A percentile compares a stretch with the other conserved stretches of the same genome.
Evolutionary conservation across 495 filamentous ascomycete species (phyloP).

Genomic region (Penicillium flavigenum): DNA sequence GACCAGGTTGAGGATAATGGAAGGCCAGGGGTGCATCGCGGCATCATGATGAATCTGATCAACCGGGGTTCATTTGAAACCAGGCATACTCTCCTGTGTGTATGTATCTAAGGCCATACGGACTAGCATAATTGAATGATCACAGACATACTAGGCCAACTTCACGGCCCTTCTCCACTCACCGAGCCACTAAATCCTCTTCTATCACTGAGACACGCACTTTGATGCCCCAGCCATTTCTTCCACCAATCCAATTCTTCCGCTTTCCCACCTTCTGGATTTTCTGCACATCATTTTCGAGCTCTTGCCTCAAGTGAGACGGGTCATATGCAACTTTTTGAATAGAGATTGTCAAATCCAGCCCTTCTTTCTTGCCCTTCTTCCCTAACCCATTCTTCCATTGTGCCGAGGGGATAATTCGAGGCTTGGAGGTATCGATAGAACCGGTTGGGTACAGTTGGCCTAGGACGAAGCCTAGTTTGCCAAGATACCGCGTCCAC

Average conservation of each 20-base stretch:
- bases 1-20: neutral
- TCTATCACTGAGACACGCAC: constrained; percentile 27
- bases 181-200: constrained; percentile 18
- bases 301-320: constrained; percentile 29
- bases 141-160: neutral
- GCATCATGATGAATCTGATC: neutral
- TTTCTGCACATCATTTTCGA: constrained; percentile 28
- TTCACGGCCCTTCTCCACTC: neutral
- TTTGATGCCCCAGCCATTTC: constrained; percentile 35
- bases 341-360: constrained; percentile 28
- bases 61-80: neutral
- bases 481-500: constrained; percentile 64
- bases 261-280: constrained; percentile 36
- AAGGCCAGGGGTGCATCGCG: too few relatives aligned
- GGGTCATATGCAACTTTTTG: constrained; percentile 33
- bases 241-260: constrained; percentile 38
- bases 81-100: neutral
- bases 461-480: constrained; percentile 28
- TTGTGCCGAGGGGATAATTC: constrained; percentile 26
- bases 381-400: constrained; percentile 31
- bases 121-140: neutral
- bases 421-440: constrained; percentile 31
- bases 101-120: neutral
- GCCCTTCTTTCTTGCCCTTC: constrained; percentile 28
- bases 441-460: constrained; percentile 32